Base-by-base conservation (phyloP, 352 stramenopile genomes). In the Globisporangium ultimum region DNA sequence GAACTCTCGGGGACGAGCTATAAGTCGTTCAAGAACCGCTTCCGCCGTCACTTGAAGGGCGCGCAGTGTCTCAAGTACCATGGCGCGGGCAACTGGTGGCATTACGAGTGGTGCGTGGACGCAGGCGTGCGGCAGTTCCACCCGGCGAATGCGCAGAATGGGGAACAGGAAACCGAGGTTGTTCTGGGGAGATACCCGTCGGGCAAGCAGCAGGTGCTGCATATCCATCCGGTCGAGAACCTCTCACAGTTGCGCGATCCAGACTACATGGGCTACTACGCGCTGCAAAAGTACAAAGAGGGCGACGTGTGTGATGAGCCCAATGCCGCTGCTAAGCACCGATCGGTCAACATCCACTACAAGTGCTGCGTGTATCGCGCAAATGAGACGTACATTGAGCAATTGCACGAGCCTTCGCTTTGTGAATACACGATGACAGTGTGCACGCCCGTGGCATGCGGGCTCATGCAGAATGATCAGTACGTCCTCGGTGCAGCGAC, bases 81-180 rank as follows among this genome's bases (percentile, higher is more conserved):
- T 53, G 74, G 69, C 18, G 71, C 67, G 2, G 73, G 71, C 20
- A 70, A 66, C 21, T 95, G 84, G 86, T 95, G 86, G 86, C 78
- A 84, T 21, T 93, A 95, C 68, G 86, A 95, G 63, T 95, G 86
- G 83, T 95, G 86, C 63, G 52, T 89, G 51, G 78, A 89, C 49
- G 60, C 59, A 1, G 55, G 79, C 66, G 82, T 93, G 53, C 82
- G 76, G 32, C 86, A 95, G 63, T 89, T 86, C 65, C 75, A 93
- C 50, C 68, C 60, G 52, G 40, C 14, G 7, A 41, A 22, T 14
- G n/a, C 36, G 2, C 32, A n/a, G 43, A 58, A 45, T 18, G 18
- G 18, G 8, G 17, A 20, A 14, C 56, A 62, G 11, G 53, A 64
- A n/a, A 60, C 45, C 53, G 79, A 63, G 55, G 66, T 89, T 17